Conservation (phyloP, 306 rosid genomes). For the Rosa rugosa region DNA sequence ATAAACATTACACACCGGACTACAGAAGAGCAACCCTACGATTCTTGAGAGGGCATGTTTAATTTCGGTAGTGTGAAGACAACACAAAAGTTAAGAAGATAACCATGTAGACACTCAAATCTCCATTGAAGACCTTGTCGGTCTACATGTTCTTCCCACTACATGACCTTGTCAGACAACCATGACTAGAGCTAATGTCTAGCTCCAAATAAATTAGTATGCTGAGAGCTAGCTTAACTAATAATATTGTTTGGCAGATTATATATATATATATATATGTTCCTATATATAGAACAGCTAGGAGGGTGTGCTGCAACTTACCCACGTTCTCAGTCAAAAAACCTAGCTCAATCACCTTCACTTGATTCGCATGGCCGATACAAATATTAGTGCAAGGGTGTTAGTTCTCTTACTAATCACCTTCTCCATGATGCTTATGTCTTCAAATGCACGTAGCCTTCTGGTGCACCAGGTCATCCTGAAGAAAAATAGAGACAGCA, state of each 20-base stretch:
- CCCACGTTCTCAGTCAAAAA: not conserved
- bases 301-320: not conserved
- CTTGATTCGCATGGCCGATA: not conserved
- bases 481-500: not conserved
- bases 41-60: not conserved
- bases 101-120: not conserved
- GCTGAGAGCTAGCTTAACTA: not conserved
- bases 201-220: not conserved
- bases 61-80: not conserved
- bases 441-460: conserved; percentile 15
- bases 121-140: not conserved
- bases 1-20: not conserved
- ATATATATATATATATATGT: not conserved
- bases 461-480: not conserved
- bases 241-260: not conserved
- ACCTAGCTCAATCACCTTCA: not conserved
- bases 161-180: no score
- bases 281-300: not conserved
- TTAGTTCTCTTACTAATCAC: not conserved
- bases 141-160: conserved; percentile 12
- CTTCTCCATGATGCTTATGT: conserved; percentile 12
- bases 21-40: not conserved
- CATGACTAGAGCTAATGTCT: not conserved
- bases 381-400: not conserved
- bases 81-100: not conserved